A percentile compares a stretch with the other conserved stretches of the same genome.
These are phyloP conservation scores for Sporothrix pallida DNA, from an alignment of 2,329 filamentous ascomycete genomes.

Conservation along the genomic window DNA sequence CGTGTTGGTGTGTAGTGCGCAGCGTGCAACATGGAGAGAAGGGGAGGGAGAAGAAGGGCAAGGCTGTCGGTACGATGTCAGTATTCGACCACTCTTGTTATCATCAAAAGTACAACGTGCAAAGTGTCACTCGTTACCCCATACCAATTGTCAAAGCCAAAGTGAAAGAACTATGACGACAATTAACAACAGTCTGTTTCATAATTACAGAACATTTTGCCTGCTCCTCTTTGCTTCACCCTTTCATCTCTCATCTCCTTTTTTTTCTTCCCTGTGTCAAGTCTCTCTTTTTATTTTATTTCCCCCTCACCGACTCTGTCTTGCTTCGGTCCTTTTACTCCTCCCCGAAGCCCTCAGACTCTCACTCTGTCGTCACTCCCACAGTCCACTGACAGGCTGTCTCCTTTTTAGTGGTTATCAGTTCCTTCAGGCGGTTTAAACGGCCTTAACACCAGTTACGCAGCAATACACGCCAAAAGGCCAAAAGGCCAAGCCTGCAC, in stretches of 20 bases:
- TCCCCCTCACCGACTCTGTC: slow-evolving; percentile 9
- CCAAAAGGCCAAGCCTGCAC: too few relatives aligned
- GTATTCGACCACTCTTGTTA: not conserved
- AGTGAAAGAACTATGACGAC: not conserved
- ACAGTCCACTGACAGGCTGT: too few relatives aligned
- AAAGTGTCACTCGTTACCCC: too few relatives aligned
- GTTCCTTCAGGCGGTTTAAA: not conserved
- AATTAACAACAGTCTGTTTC: not conserved
- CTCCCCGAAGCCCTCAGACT: not conserved
- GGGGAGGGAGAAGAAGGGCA: not conserved
- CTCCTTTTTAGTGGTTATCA: not conserved
- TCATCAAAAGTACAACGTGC: not conserved
- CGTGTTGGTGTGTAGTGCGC: not conserved
- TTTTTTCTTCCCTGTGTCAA: not conserved
- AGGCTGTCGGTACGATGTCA: not conserved
- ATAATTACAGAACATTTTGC: not conserved
- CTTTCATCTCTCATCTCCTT: not conserved
- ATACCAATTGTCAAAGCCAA: not conserved
- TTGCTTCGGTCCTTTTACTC: slow-evolving; percentile 16
- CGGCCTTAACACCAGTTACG: not conserved
- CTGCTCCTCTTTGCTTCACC: not conserved
- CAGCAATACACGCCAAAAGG: not conserved
- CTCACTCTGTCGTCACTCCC: too few relatives aligned
- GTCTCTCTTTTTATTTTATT: not conserved
- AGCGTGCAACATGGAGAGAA: not conserved